These are phyloP conservation scores for Scutellaria baicalensis DNA, from an alignment of 257 asterid species.

Conservation along the genomic window DNA sequence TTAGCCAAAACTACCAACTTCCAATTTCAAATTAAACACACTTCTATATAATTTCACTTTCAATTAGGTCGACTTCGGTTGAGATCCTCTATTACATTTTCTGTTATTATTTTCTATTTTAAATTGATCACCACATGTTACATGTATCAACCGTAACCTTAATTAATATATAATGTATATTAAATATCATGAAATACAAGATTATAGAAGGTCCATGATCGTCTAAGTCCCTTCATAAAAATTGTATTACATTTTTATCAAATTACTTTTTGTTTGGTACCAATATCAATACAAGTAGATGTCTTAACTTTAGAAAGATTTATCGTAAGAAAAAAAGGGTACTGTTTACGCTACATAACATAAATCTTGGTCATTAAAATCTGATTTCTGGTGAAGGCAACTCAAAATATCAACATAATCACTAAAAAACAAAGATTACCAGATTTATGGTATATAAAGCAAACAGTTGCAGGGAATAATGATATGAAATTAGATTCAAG, in stretches of 20 bases:
- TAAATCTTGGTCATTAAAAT: no score
- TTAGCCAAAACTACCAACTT: background rate
- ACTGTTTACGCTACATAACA: no score
- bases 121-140: no score
- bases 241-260: background rate
- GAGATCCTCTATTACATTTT: no score
- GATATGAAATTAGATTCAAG: background rate
- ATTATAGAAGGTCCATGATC: no score
- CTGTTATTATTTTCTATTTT: no score
- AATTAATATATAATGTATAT: no score
- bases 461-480: background rate
- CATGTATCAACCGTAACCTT: no score
- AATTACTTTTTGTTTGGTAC: background rate
- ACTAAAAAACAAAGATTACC: background rate
- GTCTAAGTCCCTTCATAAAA: no score
- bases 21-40: background rate
- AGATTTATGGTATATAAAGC: background rate
- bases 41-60: background rate
- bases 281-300: background rate
- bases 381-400: background rate
- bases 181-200: no score
- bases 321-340: background rate
- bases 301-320: no score
- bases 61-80: conserved; percentile 2
- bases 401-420: background rate